Evolutionary conservation across 2,329 filamentous ascomycete species (phyloP).

Genomic region (Xylariaceae sp.): DNA sequence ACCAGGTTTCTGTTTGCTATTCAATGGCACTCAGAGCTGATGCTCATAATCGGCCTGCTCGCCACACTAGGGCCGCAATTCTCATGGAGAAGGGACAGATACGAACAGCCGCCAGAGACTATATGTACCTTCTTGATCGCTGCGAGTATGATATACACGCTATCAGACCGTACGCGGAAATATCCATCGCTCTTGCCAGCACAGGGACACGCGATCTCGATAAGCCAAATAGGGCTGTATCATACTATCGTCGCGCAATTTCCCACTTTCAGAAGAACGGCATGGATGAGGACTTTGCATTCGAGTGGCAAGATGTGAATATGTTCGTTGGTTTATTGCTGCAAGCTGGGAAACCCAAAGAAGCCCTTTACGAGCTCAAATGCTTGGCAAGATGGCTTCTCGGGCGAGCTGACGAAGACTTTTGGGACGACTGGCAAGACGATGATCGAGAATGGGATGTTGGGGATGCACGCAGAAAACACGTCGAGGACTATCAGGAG

Average conservation of each 20-base stretch:
- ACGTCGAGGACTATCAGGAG: slow-evolving; percentile 59
- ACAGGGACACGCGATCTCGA: slow-evolving; percentile 44
- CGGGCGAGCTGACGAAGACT: slow-evolving; percentile 67
- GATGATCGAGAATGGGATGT: slow-evolving; percentile 91
- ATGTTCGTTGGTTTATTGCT: slow-evolving; percentile 81
- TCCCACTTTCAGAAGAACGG: slow-evolving; percentile 38
- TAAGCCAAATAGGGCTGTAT: slow-evolving; percentile 37
- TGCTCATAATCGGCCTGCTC: slow-evolving; percentile 54
- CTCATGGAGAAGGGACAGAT: slow-evolving; percentile 55
- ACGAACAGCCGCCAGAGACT: slow-evolving; percentile 54
- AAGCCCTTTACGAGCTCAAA: slow-evolving; percentile 70
- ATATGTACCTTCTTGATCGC: slow-evolving; percentile 52
- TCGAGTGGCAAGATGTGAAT: slow-evolving; percentile 78
- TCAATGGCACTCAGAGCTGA: slow-evolving; percentile 59
- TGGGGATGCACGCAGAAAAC: slow-evolving; percentile 63
- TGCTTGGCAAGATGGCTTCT: slow-evolving; percentile 77
- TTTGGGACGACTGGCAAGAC: slow-evolving; percentile 69
- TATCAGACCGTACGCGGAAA: slow-evolving; percentile 55
- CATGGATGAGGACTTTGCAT: slow-evolving; percentile 35
- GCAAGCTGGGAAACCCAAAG: slow-evolving; percentile 58
- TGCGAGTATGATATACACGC: slow-evolving; percentile 53
- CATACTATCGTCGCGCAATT: slow-evolving; percentile 49
- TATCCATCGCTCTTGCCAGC: slow-evolving; percentile 47
- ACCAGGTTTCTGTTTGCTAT: slow-evolving; percentile 58
- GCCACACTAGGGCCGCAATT: slow-evolving; percentile 58